phyloP scores from a whole-genome alignment of 768 basidiomycete species.

The Lepiota brunneoincarnata region DNA sequence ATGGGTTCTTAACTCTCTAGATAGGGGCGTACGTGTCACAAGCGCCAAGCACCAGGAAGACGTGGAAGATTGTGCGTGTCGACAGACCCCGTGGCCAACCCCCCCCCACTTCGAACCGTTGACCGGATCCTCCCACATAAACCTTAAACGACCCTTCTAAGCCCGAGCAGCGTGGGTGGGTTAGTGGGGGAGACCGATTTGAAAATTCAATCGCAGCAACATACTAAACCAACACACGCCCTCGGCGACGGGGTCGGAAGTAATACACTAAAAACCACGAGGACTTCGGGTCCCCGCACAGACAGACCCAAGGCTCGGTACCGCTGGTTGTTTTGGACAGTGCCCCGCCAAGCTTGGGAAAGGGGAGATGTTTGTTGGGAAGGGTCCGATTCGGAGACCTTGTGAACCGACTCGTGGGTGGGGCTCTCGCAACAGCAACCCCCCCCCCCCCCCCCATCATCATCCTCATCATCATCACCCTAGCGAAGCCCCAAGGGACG shows the following conservation, averaged over 20 bases:
- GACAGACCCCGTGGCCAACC: neutral
- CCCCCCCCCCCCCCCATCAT: no score
- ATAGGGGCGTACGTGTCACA: no score
- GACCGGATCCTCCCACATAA: neutral
- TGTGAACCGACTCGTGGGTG: no score
- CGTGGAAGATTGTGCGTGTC: no score
- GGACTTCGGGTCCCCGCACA: neutral
- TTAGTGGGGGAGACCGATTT: no score
- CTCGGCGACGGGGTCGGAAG: no score
- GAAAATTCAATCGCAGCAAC: no score
- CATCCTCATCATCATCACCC: no score
- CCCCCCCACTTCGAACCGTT: neutral
- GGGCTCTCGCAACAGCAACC: no score
- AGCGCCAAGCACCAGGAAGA: no score
- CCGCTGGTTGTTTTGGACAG: neutral
- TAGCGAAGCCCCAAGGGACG: neutral
- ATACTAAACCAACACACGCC: neutral
- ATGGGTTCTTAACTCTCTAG: no score
- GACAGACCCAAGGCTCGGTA: neutral
- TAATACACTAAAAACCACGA: neutral
- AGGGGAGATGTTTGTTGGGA: no score
- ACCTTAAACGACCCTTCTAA: neutral
- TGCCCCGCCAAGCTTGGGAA: neutral
- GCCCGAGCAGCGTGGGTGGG: neutral
- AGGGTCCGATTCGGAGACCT: conserved; percentile 6